Evolutionary conservation across 2,329 filamentous ascomycete genomes (phyloP).

Genomic region (Pezicula carpinea): DNA sequence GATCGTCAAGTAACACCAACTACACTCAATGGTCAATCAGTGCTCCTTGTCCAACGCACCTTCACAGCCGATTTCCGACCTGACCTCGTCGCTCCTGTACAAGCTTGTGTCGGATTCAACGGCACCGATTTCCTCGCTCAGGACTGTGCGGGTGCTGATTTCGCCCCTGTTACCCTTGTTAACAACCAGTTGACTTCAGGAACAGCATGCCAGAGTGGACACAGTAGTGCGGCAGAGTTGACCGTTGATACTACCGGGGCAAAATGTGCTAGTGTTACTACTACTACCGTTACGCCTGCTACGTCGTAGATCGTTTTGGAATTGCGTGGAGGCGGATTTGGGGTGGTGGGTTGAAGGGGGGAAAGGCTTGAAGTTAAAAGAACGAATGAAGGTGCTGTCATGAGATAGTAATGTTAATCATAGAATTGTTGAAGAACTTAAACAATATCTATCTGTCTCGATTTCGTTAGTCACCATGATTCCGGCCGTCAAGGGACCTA

Average conservation of each 20-base stretch:
- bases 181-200: constrained; percentile 25
- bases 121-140: constrained; percentile 33
- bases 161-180: constrained; percentile 25
- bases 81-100: constrained; percentile 31
- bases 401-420: too few species aligned
- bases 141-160: constrained; percentile 27
- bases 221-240: constrained; percentile 29
- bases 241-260: constrained; percentile 22
- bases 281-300: constrained; percentile 13
- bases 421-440: too few species aligned
- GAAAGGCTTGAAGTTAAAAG: too few species aligned
- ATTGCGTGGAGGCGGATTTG: too few species aligned
- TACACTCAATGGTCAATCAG: constrained; percentile 26
- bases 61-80: constrained; percentile 34
- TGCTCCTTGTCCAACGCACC: constrained; percentile 33
- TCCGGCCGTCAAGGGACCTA: too few species aligned
- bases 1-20: constrained; percentile 37
- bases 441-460: too few species aligned
- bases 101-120: constrained; percentile 37
- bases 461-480: too few species aligned
- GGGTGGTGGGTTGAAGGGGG: too few species aligned
- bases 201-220: constrained; percentile 32
- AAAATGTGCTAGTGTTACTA: constrained; percentile 29
- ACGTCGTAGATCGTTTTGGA: not conserved
- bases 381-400: too few species aligned